Percentiles rank a stretch among this genome's conserved stretches.
These are phyloP conservation scores for Nemania bipapillata DNA, from an alignment of 2,329 filamentous ascomycete genomes.

Conservation along the genomic window DNA sequence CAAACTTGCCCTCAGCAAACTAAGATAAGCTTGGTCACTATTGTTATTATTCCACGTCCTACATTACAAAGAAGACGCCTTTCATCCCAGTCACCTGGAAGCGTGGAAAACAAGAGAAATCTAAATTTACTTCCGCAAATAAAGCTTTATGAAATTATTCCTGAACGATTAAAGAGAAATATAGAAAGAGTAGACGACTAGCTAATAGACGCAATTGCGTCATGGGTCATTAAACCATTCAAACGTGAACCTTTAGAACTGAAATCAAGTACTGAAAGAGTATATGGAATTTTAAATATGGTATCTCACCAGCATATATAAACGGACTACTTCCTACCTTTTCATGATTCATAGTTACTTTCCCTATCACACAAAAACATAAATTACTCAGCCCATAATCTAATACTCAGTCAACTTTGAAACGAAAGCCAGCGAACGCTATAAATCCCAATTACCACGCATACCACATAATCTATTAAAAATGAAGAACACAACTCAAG, in stretches of 20 bases:
- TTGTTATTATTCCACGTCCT: neutral
- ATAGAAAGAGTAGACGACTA: neutral
- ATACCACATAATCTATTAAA: neutral
- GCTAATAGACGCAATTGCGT: neutral
- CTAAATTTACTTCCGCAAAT: conserved; percentile 7
- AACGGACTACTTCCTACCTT: neutral
- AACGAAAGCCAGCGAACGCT: too few relatives aligned
- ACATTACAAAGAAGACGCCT: neutral
- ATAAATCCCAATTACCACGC: neutral
- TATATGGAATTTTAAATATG: neutral
- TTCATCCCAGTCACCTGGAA: neutral
- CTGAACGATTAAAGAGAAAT: neutral
- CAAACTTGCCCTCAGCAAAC: neutral
- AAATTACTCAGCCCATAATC: neutral
- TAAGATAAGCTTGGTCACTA: neutral
- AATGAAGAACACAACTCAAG: conserved; percentile 26
- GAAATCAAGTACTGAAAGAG: neutral
- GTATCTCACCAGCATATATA: neutral
- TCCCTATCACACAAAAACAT: neutral
- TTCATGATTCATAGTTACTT: neutral
- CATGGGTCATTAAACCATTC: neutral
- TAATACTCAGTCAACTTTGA: neutral
- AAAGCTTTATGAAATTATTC: neutral
- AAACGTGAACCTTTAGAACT: neutral
- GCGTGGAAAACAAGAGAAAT: neutral